Evolutionary conservation across 2,329 filamentous ascomycete species (phyloP).

Genomic region (Aspergillus brasiliensis): DNA sequence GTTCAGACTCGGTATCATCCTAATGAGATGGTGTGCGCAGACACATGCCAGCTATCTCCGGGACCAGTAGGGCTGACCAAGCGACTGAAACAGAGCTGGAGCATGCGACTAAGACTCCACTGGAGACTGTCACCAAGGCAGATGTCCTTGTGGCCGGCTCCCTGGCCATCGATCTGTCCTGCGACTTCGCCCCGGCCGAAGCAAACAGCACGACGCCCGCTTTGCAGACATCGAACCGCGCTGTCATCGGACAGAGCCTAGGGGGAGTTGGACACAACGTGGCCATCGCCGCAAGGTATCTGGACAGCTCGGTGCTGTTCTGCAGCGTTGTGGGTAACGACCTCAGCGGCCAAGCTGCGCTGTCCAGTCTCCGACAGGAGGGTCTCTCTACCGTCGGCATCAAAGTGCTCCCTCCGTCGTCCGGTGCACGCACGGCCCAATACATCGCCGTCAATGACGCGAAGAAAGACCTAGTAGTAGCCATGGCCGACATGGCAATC

Average conservation of each 20-base stretch:
- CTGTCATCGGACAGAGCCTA: conserved; percentile 76
- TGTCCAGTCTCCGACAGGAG: conserved; percentile 63
- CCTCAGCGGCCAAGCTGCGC: conserved; percentile 70
- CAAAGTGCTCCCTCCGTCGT: conserved; percentile 54
- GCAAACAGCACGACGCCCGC: conserved; percentile 38
- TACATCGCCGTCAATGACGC: conserved; percentile 88
- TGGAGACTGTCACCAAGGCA: conserved; percentile 35
- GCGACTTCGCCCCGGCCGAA: conserved; percentile 66
- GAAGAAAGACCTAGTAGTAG: conserved; percentile 80
- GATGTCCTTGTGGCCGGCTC: conserved; percentile 90
- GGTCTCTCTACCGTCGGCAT: conserved; percentile 68
- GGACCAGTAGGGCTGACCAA: conserved; percentile 26
- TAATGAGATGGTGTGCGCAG: conserved; percentile 40
- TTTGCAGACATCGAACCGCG: conserved; percentile 82
- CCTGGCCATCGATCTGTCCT: conserved; percentile 82
- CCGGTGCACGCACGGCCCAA: conserved; percentile 73
- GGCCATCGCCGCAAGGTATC: conserved; percentile 75
- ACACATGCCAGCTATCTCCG: conserved; percentile 39
- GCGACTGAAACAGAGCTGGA: conserved; percentile 21
- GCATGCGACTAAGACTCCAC: conserved; percentile 10
- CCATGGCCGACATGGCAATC: conserved; percentile 95
- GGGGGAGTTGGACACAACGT: conserved; percentile 94
- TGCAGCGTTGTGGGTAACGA: conserved; percentile 84
- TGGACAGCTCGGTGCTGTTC: conserved; percentile 67
- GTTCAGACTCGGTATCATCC: conserved; percentile 29